Evolutionary conservation across 345 rosid species (phyloP), one percentile per base, ranked within the genome.

Genomic region (Eucalyptus coolabah): DNA sequence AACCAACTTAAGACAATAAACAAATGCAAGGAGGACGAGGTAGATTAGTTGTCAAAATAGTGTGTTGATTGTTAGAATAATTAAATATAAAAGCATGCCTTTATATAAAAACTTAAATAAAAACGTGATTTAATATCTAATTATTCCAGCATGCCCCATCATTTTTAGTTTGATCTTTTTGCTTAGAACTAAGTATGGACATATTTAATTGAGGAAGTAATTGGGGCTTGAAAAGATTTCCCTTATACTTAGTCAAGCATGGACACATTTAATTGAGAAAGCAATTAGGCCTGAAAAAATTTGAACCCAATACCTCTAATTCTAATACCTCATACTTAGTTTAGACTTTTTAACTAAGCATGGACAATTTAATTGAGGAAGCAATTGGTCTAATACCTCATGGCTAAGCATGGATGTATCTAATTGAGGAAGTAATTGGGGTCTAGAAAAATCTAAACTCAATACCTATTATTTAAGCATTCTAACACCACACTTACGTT

Each of bases 31-130:
- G 47, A 1, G 83, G 28, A 37, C 8, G 16, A 11, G 9, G 47
- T 6, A 12, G 47, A 77, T 40, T 12, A 21, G 85, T 6, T 21
- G 30, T 40, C 30, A 1, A 77, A 77, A 40, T 40, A 26, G 16
- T 12, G 47, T 1, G 17, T 21, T 9, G 37, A 72, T 69, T 53
- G 59, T 21, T 53, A 53, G 59, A 53, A 0, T 53, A 53, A 53
- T 53, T 21, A 53, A 19, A 53, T 53, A 53, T 21, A 53, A 53
- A 19, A 53, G 2, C 2, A 19, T 8, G 0, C 0, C 0, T 21
- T 53, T 0, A 1, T 53, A 0, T 19, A 19, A 19, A 53, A 53
- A 0, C 0, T 19, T 53, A 53, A 19, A 53, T 0, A 0, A 21
- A 53, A 53, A 21, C 2, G 0, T 53, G 0, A 0, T 53, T 53